These are phyloP conservation scores for Claviceps lovelessii DNA, from an alignment of 2,329 filamentous ascomycete genomes.

Conservation along the genomic window DNA sequence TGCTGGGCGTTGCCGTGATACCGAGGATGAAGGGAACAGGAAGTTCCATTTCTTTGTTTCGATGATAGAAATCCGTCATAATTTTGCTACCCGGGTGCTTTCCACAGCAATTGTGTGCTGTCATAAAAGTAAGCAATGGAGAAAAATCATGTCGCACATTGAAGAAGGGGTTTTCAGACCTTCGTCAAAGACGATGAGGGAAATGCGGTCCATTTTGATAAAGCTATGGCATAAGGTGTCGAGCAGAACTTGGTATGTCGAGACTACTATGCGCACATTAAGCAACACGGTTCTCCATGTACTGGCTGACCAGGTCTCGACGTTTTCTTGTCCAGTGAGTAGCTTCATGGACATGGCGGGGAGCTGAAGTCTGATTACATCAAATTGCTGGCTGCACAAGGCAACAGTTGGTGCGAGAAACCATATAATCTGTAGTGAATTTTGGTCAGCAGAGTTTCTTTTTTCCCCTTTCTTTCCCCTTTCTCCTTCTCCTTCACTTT, in stretches of 20 bases:
- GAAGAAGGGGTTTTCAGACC: conserved; percentile 29
- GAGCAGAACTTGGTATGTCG: conserved; percentile 59
- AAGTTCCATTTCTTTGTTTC: conserved; percentile 22
- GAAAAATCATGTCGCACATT: not conserved
- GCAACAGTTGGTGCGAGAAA: conserved; percentile 58
- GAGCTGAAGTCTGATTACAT: conserved; percentile 45
- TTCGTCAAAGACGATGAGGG: conserved; percentile 72
- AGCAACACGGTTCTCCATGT: conserved; percentile 54
- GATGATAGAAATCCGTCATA: conserved; percentile 59
- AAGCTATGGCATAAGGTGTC: conserved; percentile 67
- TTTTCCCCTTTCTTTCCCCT: not conserved
- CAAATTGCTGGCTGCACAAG: conserved; percentile 51
- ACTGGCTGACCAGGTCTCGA: conserved; percentile 56
- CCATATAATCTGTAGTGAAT: conserved; percentile 41
- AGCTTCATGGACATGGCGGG: conserved; percentile 43
- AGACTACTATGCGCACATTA: conserved; percentile 58
- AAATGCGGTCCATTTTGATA: conserved; percentile 46
- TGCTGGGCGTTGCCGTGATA: conserved; percentile 66
- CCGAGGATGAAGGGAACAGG: conserved; percentile 56
- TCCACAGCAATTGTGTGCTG: conserved; percentile 60
- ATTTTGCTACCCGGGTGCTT: conserved; percentile 53
- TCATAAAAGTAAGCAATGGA: not conserved
- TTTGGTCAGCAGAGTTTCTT: not conserved
- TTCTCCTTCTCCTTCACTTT: no score
- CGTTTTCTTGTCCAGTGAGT: conserved; percentile 52